Evolutionary conservation across 1,284 basidiomycete species (phyloP), one percentile per base, ranked within the genome.

Genomic region (Paramarasmius palmivorus): DNA sequence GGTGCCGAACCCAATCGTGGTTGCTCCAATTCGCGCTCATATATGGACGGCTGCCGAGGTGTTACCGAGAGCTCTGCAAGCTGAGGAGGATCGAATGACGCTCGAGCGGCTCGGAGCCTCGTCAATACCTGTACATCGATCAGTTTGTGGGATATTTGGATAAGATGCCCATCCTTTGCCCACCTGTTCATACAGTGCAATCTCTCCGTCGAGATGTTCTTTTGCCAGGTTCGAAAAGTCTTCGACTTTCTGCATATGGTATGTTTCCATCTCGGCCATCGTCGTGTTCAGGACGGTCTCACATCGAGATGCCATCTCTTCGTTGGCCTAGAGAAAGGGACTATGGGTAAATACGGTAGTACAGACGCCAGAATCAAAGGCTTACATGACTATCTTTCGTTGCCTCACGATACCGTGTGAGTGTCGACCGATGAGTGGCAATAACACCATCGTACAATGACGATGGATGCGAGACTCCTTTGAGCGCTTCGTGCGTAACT

Each of bases 221-320:
- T 75, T 82, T 10, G 81, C 71, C 14, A 91, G 61, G 2, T 63
- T 68, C 17, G 73, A 68, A 58, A 92, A 87, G 62, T 91, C 89
- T 61, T 90, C 86, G 3, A 71, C 64, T 64, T 91, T 91, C 65
- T 90, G 86, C 0, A 74, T 69, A 63, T 92, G 89, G 61, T 90
- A 91, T 2, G 80, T 84, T 53, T 92, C 88, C 77, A 94, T 85
- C 71, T 94, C 92, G 3, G 91, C 89, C 81, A 92, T 87, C 0
- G 92, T 93, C 3, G 86, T 86, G 66, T 94, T 94, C 22, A 95
- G 71, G 6, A 93, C 90, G 0, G 92, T 94, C 70, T 95, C 92
- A 66, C 90, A 93, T 17, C 92, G 81, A 2, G 83, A 76, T 1
- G 84, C 82, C 56, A 88, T 69, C 15, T 87, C 84, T 53, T 86